phyloP scores from a whole-genome alignment of 2,329 filamentous ascomycete species.

The Aspergillus proliferans region DNA sequence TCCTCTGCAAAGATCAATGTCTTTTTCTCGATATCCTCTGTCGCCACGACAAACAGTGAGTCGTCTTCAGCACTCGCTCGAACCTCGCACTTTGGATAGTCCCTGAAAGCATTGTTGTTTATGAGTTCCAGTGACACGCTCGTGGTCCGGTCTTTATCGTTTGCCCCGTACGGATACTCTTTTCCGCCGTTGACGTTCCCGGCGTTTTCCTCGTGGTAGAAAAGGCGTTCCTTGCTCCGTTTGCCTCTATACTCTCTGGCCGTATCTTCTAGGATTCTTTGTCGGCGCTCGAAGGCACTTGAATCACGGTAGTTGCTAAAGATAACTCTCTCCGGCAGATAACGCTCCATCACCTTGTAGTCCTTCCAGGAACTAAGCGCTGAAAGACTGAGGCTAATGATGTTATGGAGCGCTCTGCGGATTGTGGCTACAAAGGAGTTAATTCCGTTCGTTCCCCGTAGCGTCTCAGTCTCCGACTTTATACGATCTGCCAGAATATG shows the following conservation, averaged over 20 bases:
- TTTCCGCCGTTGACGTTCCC: slow-evolving; percentile 13
- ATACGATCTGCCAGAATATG: slow-evolving; percentile 20
- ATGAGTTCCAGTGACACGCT: slow-evolving; percentile 13
- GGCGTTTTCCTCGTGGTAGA: slow-evolving; percentile 19
- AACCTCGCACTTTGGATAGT: slow-evolving; percentile 6
- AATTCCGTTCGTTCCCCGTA: slow-evolving; percentile 21
- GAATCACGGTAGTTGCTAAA: slow-evolving; percentile 17
- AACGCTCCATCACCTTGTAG: slow-evolving; percentile 15
- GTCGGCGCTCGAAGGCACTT: slow-evolving; percentile 14
- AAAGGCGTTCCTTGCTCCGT: slow-evolving; percentile 10
- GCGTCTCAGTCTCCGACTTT: slow-evolving; percentile 8
- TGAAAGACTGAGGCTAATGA: slow-evolving; percentile 25
- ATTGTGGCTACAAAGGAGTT: slow-evolving; percentile 25
- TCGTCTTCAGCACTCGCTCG: not conserved
- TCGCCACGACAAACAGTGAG: slow-evolving; percentile 25
- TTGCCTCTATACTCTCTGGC: slow-evolving; percentile 1
- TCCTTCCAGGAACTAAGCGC: slow-evolving; percentile 28
- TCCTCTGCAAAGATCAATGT: slow-evolving; percentile 28
- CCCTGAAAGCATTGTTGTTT: slow-evolving; percentile 18
- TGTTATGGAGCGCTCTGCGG: slow-evolving; percentile 21
- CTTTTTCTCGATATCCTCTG: slow-evolving; percentile 15
- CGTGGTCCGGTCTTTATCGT: slow-evolving; percentile 15
- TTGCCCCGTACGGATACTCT: slow-evolving; percentile 23
- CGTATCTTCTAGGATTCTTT: slow-evolving; percentile 2
- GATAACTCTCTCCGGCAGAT: slow-evolving; percentile 9